These are phyloP conservation scores for Capsicum pubescens DNA, from an alignment of 257 asterid genomes.

Conservation along the genomic window DNA sequence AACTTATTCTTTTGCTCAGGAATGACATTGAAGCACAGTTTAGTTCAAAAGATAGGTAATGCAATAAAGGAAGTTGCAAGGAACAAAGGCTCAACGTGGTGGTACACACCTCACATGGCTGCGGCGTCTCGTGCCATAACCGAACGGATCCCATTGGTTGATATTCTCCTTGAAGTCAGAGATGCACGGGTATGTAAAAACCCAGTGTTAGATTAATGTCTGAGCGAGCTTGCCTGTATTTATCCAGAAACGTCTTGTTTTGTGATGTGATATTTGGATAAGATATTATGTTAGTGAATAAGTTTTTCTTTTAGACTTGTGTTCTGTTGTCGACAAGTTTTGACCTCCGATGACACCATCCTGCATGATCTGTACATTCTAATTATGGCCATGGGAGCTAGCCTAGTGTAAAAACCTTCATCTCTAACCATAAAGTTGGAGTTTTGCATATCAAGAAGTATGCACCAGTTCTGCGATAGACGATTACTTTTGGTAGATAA, in stretches of 20 bases:
- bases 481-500: neutral
- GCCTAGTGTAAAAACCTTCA: neutral
- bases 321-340: neutral
- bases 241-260: neutral
- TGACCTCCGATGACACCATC: neutral
- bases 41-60: constrained; percentile 62
- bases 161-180: constrained; percentile 78
- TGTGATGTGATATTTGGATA: neutral
- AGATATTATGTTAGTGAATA: too few species aligned
- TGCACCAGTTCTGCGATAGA: neutral
- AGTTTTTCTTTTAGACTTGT: too few species aligned
- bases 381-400: neutral
- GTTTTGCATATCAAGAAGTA: neutral
- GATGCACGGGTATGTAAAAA: constrained; percentile 72
- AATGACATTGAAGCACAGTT: constrained; percentile 51
- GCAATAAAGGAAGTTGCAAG: constrained; percentile 63
- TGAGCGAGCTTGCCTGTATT: constrained; percentile 14
- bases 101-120: constrained; percentile 93
- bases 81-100: constrained; percentile 73
- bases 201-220: constrained; percentile 42
- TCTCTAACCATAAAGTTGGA: neutral
- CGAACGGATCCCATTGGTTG: constrained; percentile 74
- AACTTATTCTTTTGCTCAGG: neutral
- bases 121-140: constrained; percentile 82
- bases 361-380: neutral